phyloP scores from a whole-genome alignment of 331 rosid species.

The Pyrus hybrid region DNA sequence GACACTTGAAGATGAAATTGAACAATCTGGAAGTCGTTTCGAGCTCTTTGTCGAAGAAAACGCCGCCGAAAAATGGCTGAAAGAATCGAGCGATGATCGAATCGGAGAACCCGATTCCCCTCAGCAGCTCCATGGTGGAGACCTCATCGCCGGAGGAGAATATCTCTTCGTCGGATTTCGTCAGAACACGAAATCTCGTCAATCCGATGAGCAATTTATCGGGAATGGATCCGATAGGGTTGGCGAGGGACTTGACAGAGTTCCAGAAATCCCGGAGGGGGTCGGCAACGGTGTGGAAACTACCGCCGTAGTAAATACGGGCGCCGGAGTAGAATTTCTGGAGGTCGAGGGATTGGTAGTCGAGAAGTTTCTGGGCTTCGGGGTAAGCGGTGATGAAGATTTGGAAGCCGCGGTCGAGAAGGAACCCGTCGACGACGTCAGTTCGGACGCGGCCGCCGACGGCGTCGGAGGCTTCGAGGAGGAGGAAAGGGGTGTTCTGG shows the following conservation, averaged over 20 bases:
- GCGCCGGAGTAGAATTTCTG: slow-evolving; percentile 69
- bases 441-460: slow-evolving; percentile 77
- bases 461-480: slow-evolving; percentile 64
- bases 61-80: slow-evolving; percentile 67
- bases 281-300: slow-evolving; percentile 70
- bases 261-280: slow-evolving; percentile 59
- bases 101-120: slow-evolving; percentile 48
- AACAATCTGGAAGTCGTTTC: slow-evolving; percentile 66
- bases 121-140: slow-evolving; percentile 44
- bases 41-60: slow-evolving; percentile 59
- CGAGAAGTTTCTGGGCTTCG: slow-evolving; percentile 58
- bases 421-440: slow-evolving; percentile 59
- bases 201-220: slow-evolving; percentile 60
- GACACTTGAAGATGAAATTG: slow-evolving; percentile 75
- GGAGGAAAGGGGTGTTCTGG: slow-evolving; percentile 51
- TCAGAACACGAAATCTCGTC: slow-evolving; percentile 37
- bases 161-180: slow-evolving; percentile 43
- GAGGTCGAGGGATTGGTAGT: slow-evolving; percentile 50
- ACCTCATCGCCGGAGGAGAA: slow-evolving; percentile 30
- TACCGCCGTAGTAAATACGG: slow-evolving; percentile 33
- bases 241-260: slow-evolving; percentile 41
- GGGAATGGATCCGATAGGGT: slow-evolving; percentile 54
- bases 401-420: slow-evolving; percentile 76
- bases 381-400: slow-evolving; percentile 87
- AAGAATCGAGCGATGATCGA: slow-evolving; percentile 51